Evolutionary conservation across 2,329 filamentous ascomycete species (phyloP), one percentile per base, ranked within the genome.

Genomic region (Kalmusia sp.): DNA sequence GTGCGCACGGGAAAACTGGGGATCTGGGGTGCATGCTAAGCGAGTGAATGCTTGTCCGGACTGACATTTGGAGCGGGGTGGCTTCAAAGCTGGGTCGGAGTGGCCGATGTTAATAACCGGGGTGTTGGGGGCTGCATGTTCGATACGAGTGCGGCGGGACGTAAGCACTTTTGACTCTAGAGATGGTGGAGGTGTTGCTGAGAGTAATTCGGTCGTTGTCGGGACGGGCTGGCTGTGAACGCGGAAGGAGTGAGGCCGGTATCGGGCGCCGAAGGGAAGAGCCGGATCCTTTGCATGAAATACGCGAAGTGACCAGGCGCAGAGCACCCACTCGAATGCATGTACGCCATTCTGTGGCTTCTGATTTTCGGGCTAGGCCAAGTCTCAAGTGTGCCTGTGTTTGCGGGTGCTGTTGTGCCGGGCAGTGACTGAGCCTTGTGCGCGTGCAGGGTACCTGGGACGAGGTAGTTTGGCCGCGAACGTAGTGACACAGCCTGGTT

Each of bases 11-110:
- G 30, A 54, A 54, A 52, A 43, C n/a, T 41, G 38, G 52, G 57
- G 49, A 22, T 62, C 57, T 57, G 59, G 59, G 59, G 59, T 60
- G 46, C 59, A 58, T 58, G 2, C 12, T 45, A 57, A 21, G 50
- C 57, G 59, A 58, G 31, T 15, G n/a, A 33, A 55, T 17, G 48
- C 52, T 51, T 22, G 39, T 43, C 27, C 4, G 25, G 31, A 40
- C 35, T 43, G 22, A 15, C 14, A 19, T n/a, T 1, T 45, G 38
- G 40, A 51, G 59, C 52, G 54, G 52, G 51, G 47, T 56, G 52
- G 52, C 21, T 57, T 25, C 19, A 51, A 30, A 43, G 46, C 35
- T 47, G 51, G 49, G 25, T 15, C 25, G 27, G 30, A 25, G 41
- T 19, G 15, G 34, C n/a, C 33, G 30, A 38, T 39, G 41, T 22